phyloP scores from a whole-genome alignment of 164 flowering plant species.

The Umbilicus rupestris region DNA sequence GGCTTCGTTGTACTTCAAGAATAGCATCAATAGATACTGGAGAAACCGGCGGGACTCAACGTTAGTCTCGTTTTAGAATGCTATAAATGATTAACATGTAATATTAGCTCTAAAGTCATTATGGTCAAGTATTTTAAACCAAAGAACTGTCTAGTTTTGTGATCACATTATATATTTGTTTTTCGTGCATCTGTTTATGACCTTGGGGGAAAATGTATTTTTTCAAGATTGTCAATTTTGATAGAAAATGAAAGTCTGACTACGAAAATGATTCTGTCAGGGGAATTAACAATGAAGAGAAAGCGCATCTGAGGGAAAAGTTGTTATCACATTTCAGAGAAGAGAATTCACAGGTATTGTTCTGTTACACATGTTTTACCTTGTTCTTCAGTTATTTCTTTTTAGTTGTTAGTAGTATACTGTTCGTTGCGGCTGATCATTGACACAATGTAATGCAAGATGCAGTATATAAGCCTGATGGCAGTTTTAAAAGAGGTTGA shows the following conservation, averaged over 20 bases:
- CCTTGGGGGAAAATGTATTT: no score
- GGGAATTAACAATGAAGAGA: conserved; percentile 86
- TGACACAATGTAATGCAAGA: background rate
- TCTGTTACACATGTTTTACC: background rate
- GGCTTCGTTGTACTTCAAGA: conserved; percentile 92
- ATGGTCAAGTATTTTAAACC: background rate
- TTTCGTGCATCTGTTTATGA: background rate
- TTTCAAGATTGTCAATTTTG: no score
- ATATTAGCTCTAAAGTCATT: background rate
- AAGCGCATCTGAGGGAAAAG: conserved; percentile 62
- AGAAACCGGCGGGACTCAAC: conserved; percentile 53
- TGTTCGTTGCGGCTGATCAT: background rate
- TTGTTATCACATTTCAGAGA: conserved; percentile 72
- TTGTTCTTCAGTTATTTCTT: background rate
- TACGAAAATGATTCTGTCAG: conserved; percentile 25
- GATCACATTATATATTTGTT: background rate
- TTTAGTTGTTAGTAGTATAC: background rate
- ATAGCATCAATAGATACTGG: conserved; percentile 78
- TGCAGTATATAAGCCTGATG: background rate
- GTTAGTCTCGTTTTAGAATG: conserved; percentile 25
- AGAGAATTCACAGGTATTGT: conserved; percentile 70
- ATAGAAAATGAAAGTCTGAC: background rate
- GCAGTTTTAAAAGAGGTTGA: background rate
- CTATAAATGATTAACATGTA: background rate
- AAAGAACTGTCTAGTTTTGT: background rate